These are phyloP conservation scores for Rhizopogon roseolus DNA, from an alignment of 768 basidiomycete species.

Conservation along the genomic window DNA sequence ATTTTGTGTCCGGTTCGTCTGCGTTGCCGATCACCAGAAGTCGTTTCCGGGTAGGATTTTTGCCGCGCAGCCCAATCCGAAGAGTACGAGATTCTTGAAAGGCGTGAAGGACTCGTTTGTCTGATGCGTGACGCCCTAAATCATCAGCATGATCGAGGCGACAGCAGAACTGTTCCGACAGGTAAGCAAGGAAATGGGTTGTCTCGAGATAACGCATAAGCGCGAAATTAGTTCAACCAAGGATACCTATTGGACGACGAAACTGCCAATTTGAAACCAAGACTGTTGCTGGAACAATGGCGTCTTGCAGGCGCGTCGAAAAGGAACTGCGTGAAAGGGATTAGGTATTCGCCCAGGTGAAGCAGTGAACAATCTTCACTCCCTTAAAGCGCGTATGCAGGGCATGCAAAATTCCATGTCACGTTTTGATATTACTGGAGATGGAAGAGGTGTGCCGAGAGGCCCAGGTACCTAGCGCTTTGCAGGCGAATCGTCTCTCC, in stretches of 20 bases:
- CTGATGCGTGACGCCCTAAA: slow-evolving; percentile 7
- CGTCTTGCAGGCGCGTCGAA: slow-evolving; percentile 65
- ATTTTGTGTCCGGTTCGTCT: slow-evolving; percentile 38
- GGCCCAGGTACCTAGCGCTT: slow-evolving; percentile 16
- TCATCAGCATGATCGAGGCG: slow-evolving; percentile 9
- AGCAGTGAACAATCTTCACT: slow-evolving; percentile 55
- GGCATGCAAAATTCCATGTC: slow-evolving; percentile 35
- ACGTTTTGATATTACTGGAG: slow-evolving; percentile 36
- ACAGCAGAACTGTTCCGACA: slow-evolving; percentile 13
- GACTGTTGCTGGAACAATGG: slow-evolving; percentile 50
- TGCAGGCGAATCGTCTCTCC: slow-evolving; percentile 32
- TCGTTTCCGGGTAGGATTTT: slow-evolving; percentile 27
- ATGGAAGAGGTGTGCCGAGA: slow-evolving; percentile 26
- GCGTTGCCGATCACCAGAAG: slow-evolving; percentile 42
- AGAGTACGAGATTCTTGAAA: slow-evolving; percentile 19
- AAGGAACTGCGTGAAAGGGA: slow-evolving; percentile 60
- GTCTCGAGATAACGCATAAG: slow-evolving; percentile 50
- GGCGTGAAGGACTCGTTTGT: slow-evolving; percentile 10
- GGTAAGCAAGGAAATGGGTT: slow-evolving; percentile 7
- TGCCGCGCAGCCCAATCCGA: slow-evolving; percentile 16
- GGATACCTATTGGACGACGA: slow-evolving; percentile 60
- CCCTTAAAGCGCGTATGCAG: slow-evolving; percentile 47
- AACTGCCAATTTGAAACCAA: slow-evolving; percentile 52
- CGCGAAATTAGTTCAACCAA: slow-evolving; percentile 66
- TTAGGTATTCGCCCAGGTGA: slow-evolving; percentile 37